Conservation (phyloP, 2,329 filamentous ascomycete species). For the Lecanicillium sp. region DNA sequence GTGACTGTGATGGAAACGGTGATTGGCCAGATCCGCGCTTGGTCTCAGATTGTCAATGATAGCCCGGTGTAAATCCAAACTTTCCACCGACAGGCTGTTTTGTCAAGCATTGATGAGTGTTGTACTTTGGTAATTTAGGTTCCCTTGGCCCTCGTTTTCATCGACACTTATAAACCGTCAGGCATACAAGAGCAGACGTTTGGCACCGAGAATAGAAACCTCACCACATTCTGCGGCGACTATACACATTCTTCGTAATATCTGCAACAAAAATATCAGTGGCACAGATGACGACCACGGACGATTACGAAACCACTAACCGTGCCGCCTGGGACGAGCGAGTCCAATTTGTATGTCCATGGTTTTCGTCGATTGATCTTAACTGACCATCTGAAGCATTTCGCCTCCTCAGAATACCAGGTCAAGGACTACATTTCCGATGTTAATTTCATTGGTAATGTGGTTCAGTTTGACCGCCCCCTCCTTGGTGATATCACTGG, state of each 20-base stretch:
- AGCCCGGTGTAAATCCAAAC: no score
- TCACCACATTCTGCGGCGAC: no score
- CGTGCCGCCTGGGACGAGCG: slow-evolving; percentile 11
- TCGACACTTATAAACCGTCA: no score
- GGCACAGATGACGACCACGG: background rate
- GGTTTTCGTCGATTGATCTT: background rate
- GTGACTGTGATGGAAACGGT: no score
- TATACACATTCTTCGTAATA: background rate
- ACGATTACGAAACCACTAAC: slow-evolving; percentile 12
- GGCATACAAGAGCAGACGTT: no score
- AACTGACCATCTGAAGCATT: background rate
- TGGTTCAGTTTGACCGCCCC: slow-evolving; percentile 1
- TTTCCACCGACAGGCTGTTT: no score
- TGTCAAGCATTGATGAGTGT: no score
- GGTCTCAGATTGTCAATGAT: no score
- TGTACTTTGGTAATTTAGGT: no score
- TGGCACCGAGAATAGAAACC: no score
- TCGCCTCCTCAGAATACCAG: slow-evolving; percentile 7
- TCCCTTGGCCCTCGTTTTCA: no score
- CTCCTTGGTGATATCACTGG: slow-evolving; percentile 4
- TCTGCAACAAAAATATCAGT: background rate
- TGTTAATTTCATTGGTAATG: background rate
- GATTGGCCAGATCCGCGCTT: no score
- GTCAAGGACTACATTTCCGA: background rate
- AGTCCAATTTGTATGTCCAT: slow-evolving; percentile 7